Conservation (phyloP, 768 basidiomycete genomes). For the Tricholoma bakamatsutake region DNA sequence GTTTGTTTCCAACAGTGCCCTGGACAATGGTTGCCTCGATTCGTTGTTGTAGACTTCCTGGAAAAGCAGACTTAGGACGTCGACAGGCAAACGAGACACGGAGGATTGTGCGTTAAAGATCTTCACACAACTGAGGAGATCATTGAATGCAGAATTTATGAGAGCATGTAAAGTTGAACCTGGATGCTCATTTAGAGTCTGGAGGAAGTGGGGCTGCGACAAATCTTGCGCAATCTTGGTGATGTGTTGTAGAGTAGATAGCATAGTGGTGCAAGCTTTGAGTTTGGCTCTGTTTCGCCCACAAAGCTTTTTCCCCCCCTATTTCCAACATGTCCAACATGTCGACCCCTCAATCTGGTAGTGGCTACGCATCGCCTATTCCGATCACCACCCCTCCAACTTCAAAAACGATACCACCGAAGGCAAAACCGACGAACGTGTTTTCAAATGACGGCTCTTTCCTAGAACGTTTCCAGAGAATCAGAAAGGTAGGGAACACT, state of each 20-base stretch:
- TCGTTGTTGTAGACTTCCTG: too few species aligned
- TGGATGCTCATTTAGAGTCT: neutral
- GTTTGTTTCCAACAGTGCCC: neutral
- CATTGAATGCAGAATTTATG: neutral
- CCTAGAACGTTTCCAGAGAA: conserved; percentile 55
- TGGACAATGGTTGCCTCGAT: neutral
- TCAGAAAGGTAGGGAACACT: conserved; percentile 39
- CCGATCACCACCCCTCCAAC: conserved; percentile 4
- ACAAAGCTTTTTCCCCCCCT: too few species aligned
- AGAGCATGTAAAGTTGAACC: neutral
- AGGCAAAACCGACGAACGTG: conserved; percentile 43
- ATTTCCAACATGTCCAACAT: conserved; percentile 9
- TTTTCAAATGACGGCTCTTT: conserved; percentile 71
- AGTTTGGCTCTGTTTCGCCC: neutral
- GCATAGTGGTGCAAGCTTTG: neutral
- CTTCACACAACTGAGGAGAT: too few species aligned
- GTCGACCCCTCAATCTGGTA: conserved; percentile 10
- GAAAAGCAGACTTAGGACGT: too few species aligned
- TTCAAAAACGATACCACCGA: conserved; percentile 21
- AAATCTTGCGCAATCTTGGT: neutral
- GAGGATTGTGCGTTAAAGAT: too few species aligned
- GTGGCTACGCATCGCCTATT: conserved; percentile 11
- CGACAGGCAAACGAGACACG: too few species aligned
- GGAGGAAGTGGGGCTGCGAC: neutral
- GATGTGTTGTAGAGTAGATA: neutral